Evolutionary conservation across 805 yeast genomes (phyloP).

Genomic region (Zygotorulaspora sp.): DNA sequence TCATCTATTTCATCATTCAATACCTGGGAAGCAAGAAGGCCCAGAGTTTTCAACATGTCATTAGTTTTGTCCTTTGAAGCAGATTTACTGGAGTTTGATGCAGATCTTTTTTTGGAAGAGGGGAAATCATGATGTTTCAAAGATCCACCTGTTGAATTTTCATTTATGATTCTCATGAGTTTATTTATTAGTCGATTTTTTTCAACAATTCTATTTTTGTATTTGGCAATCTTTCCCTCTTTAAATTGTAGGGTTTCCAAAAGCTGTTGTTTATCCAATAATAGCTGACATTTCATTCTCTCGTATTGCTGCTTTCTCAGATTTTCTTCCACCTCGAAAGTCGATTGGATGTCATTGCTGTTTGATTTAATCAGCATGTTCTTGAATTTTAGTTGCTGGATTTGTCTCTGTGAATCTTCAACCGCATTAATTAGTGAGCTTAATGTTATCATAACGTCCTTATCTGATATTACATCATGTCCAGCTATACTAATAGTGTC

Average conservation of each 20-base stretch:
- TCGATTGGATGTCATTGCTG: slow-evolving; percentile 21
- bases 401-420: slow-evolving; percentile 27
- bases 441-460: slow-evolving; percentile 14
- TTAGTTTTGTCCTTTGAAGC: slow-evolving; percentile 14
- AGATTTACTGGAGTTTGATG: slow-evolving; percentile 6
- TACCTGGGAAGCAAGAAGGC: slow-evolving; percentile 52
- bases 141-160: slow-evolving; percentile 12
- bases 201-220: slow-evolving; percentile 40
- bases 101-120: slow-evolving; percentile 4
- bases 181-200: slow-evolving; percentile 44
- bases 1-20: slow-evolving; percentile 36
- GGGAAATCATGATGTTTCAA: slow-evolving; percentile 6
- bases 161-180: slow-evolving; percentile 36
- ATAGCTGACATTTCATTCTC: slow-evolving; percentile 33
- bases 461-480: slow-evolving; percentile 5
- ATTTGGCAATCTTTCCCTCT: slow-evolving; percentile 43
- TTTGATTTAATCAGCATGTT: slow-evolving; percentile 38
- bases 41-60: slow-evolving; percentile 46
- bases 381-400: slow-evolving; percentile 36
- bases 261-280: slow-evolving; percentile 35
- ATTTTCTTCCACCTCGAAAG: slow-evolving; percentile 30
- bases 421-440: slow-evolving; percentile 21
- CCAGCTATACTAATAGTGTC: slow-evolving; percentile 1
- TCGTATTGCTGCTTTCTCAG: slow-evolving; percentile 38
- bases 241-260: slow-evolving; percentile 39